Percentiles rank a stretch among this genome's conserved stretches.
These are phyloP conservation scores for Omphalotus olearius DNA, from an alignment of 1,284 basidiomycete species.

Conservation along the genomic window DNA sequence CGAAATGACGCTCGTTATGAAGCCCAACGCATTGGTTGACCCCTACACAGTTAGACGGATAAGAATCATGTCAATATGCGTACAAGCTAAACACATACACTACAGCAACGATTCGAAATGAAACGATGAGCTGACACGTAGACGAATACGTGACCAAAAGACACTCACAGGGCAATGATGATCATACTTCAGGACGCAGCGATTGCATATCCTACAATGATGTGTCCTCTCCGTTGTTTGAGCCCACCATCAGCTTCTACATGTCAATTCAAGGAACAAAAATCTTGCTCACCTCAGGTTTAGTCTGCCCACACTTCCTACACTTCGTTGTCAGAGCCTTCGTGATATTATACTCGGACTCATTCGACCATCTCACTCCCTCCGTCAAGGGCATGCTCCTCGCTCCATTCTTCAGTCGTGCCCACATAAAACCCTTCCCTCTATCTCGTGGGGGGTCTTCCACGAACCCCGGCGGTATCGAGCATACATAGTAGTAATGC, in stretches of 20 bases:
- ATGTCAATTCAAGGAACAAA: background rate
- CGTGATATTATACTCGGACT: constrained; percentile 40
- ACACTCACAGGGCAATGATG: constrained; percentile 86
- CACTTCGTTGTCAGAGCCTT: constrained; percentile 57
- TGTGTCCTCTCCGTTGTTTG: constrained; percentile 70
- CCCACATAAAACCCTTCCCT: constrained; percentile 51
- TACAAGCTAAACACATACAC: too few relatives aligned
- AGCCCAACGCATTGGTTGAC: constrained; percentile 96
- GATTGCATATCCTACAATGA: constrained; percentile 92
- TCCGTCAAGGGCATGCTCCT: constrained; percentile 28
- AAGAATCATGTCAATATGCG: background rate
- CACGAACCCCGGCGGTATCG: constrained; percentile 71
- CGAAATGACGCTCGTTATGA: constrained; percentile 94
- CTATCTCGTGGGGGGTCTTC: constrained; percentile 41
- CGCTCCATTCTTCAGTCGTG: constrained; percentile 29
- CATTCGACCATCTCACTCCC: constrained; percentile 34
- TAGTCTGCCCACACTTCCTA: constrained; percentile 61
- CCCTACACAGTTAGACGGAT: constrained; percentile 48
- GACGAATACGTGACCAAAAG: constrained; percentile 7
- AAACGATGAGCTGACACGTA: background rate
- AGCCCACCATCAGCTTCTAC: background rate
- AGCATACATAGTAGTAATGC: constrained; percentile 86
- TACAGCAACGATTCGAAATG: constrained; percentile 28
- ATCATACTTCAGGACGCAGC: constrained; percentile 91
- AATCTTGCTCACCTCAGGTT: constrained; percentile 72